Evolutionary conservation across 371 early-diverging fungal genomes (phyloP).

Genomic region (Syncephalastrum contaminatum): DNA sequence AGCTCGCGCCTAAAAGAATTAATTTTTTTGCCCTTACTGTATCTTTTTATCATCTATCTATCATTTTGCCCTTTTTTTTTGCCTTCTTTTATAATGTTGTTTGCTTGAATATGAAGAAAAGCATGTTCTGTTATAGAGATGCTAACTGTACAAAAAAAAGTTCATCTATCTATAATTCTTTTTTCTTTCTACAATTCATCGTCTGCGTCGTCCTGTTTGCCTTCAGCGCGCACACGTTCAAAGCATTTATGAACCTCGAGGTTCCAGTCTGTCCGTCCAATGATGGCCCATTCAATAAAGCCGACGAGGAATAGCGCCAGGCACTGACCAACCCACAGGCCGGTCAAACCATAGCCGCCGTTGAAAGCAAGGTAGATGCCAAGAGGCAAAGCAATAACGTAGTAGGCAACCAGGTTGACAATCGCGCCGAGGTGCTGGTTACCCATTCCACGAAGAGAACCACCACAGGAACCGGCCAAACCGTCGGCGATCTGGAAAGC

Average conservation of each 20-base stretch:
- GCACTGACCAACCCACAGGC: slow-evolving; percentile 64
- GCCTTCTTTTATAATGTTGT: too few relatives aligned
- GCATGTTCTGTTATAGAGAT: too few relatives aligned
- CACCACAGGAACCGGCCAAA: slow-evolving; percentile 55
- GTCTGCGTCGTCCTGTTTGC: not conserved
- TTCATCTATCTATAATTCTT: too few relatives aligned
- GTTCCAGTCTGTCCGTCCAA: slow-evolving; percentile 7
- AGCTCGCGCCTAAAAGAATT: too few relatives aligned
- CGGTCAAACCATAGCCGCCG: slow-evolving; percentile 46
- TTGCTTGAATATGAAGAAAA: too few relatives aligned
- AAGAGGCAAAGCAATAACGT: slow-evolving; percentile 57
- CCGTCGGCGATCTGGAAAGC: slow-evolving; percentile 72
- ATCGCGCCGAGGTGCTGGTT: slow-evolving; percentile 62
- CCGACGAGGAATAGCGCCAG: slow-evolving; percentile 32
- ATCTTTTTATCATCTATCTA: too few relatives aligned
- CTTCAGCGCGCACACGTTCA: slow-evolving; percentile 7
- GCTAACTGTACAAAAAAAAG: too few relatives aligned
- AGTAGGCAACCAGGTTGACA: slow-evolving; percentile 55
- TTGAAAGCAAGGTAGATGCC: slow-evolving; percentile 56
- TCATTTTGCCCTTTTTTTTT: too few relatives aligned
- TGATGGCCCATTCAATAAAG: slow-evolving; percentile 8
- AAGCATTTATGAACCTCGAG: slow-evolving; percentile 6
- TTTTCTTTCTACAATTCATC: not conserved
- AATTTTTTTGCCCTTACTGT: too few relatives aligned
- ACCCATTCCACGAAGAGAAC: slow-evolving; percentile 63